Evolutionary conservation across 2,329 filamentous ascomycete species (phyloP).

Genomic region (Seiridium unicorne): DNA sequence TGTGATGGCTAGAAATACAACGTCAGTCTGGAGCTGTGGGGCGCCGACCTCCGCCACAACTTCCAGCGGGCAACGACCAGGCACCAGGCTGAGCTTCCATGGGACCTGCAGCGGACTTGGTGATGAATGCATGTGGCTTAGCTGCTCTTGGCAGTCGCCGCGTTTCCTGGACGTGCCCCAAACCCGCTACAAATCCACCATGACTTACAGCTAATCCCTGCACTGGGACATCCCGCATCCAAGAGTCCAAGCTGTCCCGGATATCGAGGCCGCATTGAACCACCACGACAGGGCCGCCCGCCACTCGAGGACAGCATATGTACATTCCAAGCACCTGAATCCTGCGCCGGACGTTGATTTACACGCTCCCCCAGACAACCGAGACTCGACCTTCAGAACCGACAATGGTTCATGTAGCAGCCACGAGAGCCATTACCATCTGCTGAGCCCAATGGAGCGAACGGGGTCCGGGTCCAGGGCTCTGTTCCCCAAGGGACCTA

Average conservation of each 20-base stretch:
- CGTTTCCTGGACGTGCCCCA: background rate
- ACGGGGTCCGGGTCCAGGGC: constrained; percentile 53
- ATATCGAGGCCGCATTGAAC: background rate
- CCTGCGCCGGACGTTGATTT: too few species aligned
- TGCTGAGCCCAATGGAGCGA: constrained; percentile 37
- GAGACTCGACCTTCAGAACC: background rate
- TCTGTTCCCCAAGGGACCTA: constrained; percentile 75
- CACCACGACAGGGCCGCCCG: too few species aligned
- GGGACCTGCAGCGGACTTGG: constrained; percentile 2
- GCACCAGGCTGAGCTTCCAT: background rate
- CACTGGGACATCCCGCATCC: background rate
- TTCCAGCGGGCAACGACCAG: background rate
- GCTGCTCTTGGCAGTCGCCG: background rate
- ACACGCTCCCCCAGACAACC: background rate
- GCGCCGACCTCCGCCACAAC: background rate
- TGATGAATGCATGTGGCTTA: constrained; percentile 1
- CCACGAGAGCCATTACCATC: constrained; percentile 12
- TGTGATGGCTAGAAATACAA: constrained; percentile 1
- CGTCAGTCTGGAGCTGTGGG: background rate
- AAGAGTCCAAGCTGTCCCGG: background rate
- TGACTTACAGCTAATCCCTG: constrained; percentile 1
- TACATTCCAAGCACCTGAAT: too few species aligned
- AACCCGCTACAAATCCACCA: background rate
- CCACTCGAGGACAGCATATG: too few species aligned
- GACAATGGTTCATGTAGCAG: constrained; percentile 17